phyloP scores from a whole-genome alignment of 2,329 filamentous ascomycete genomes.

The Ophiostoma triangulosporum region DNA sequence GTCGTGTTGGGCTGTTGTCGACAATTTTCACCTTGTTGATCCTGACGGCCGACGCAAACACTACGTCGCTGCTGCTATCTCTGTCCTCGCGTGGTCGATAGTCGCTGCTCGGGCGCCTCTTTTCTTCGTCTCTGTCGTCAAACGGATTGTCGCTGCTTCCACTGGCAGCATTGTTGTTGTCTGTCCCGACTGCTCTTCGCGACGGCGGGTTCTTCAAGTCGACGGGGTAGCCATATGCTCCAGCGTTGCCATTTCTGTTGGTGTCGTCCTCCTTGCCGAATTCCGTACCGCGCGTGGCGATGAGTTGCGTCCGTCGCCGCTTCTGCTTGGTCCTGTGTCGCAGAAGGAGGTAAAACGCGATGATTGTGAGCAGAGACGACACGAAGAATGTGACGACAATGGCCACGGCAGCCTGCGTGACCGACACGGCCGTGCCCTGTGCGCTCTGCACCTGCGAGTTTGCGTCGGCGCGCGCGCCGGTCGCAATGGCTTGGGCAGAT shows the following conservation, averaged over 20 bases:
- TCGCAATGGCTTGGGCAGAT: constrained; percentile 21
- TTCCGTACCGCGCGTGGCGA: constrained; percentile 4
- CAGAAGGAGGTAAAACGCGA: constrained; percentile 24
- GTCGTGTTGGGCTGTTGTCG: constrained; percentile 8
- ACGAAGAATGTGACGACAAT: constrained; percentile 29
- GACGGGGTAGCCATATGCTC: constrained; percentile 14
- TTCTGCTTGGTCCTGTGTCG: constrained; percentile 17
- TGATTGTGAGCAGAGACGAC: constrained; percentile 26
- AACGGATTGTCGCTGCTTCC: background rate
- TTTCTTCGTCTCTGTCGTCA: background rate
- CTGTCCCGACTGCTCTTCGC: background rate
- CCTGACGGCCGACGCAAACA: background rate
- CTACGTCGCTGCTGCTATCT: background rate
- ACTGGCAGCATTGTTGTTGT: background rate
- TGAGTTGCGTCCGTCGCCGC: constrained; percentile 12
- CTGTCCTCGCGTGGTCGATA: background rate
- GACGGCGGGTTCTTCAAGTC: constrained; percentile 17
- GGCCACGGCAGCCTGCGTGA: constrained; percentile 28
- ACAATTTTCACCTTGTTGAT: background rate
- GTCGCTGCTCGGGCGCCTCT: constrained; percentile 3
- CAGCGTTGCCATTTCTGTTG: background rate
- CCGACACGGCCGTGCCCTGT: constrained; percentile 26
- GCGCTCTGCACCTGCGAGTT: constrained; percentile 20
- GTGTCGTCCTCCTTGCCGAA: background rate
- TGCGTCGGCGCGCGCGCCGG: constrained; percentile 20